These are phyloP conservation scores for Rhizoclosmatium sp. DNA, from an alignment of 192 early-diverging fungal species.

Conservation along the genomic window DNA sequence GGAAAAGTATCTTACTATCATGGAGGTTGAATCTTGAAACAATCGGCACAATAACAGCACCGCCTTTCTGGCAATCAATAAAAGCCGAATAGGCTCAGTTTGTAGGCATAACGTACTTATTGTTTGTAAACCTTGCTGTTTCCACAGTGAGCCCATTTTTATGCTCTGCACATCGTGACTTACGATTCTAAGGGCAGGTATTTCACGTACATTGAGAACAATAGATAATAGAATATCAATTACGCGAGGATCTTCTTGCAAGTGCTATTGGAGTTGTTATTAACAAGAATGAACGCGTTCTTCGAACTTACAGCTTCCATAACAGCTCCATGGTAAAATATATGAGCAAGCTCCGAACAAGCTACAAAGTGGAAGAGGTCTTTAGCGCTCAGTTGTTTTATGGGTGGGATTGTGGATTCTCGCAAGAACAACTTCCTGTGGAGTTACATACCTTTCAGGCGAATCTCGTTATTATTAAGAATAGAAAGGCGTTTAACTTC, in stretches of 20 bases:
- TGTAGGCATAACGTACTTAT: conserved; percentile 19
- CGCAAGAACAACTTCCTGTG: not conserved
- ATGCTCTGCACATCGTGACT: not conserved
- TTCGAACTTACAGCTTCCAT: conserved; percentile 11
- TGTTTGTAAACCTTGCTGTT: conserved; percentile 24
- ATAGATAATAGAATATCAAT: conserved; percentile 13
- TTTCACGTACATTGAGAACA: not conserved
- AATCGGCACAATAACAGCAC: not conserved
- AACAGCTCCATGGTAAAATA: conserved; percentile 30
- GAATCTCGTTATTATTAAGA: not conserved
- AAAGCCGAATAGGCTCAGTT: not conserved
- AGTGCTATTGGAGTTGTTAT: not conserved
- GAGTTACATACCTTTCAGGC: not conserved
- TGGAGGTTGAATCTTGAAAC: conserved; percentile 8
- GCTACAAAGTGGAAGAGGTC: not conserved
- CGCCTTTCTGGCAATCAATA: not conserved
- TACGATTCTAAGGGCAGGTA: not conserved
- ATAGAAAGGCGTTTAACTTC: not conserved
- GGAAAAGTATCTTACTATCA: conserved; percentile 10
- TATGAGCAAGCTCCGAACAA: conserved; percentile 9
- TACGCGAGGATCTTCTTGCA: conserved; percentile 12
- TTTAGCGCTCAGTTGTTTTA: not conserved
- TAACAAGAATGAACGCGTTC: not conserved
- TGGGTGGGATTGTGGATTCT: no score
- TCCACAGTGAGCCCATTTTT: not conserved